Evolutionary conservation across 257 asterid genomes (phyloP).

Genomic region (Scutellaria baicalensis): DNA sequence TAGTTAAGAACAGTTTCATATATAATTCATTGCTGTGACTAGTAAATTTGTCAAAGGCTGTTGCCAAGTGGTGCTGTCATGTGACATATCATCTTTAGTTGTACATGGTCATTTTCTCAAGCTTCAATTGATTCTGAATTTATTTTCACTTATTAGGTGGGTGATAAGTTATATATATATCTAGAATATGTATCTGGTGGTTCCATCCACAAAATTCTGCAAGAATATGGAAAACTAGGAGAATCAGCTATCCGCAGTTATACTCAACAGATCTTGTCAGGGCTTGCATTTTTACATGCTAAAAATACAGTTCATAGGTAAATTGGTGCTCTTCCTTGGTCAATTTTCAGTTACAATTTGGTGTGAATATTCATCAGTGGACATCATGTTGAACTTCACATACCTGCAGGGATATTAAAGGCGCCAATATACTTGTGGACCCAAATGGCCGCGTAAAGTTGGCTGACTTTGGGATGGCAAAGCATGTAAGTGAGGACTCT

Average conservation of each 20-base stretch:
- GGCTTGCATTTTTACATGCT: conserved; percentile 86
- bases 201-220: conserved; percentile 87
- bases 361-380: not conserved
- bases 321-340: conserved; percentile 3
- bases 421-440: conserved; percentile 97
- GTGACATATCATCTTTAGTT: not conserved
- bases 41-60: not conserved
- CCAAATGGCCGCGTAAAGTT: conserved; percentile 92
- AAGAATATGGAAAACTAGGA: conserved; percentile 87
- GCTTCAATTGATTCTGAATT: conserved; percentile 11
- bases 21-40: not conserved
- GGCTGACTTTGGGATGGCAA: conserved; percentile 99
- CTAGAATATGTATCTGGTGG: conserved; percentile 98
- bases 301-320: conserved; percentile 93
- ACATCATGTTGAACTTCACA: conserved; percentile 1
- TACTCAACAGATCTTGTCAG: conserved; percentile 89
- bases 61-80: not conserved
- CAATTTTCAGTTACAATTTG: conserved; percentile 11
- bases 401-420: conserved; percentile 90
- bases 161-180: conserved; percentile 77
- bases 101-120: not conserved
- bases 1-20: not conserved
- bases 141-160: conserved; percentile 50
- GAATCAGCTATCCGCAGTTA: conserved; percentile 95
- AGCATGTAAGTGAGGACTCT: conserved; percentile 64